Evolutionary conservation across 2,329 filamentous ascomycete genomes (phyloP), one percentile per base, ranked within the genome.

Genomic region (Epichloe typhina): DNA sequence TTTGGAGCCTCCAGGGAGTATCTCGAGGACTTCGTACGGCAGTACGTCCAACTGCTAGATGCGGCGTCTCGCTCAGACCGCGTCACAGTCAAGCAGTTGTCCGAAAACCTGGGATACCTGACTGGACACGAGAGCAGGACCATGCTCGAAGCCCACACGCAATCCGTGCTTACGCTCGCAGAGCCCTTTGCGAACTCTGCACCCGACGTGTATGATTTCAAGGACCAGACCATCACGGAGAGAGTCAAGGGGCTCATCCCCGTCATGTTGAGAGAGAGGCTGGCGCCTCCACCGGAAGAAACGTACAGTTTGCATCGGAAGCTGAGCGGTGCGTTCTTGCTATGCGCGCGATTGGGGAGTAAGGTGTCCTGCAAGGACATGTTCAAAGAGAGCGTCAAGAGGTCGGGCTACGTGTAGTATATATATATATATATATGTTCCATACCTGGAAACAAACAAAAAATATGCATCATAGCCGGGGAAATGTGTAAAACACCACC

Each of bases 241-340:
- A 78, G 94, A 43, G 91, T 98, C 52, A 83, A 90, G 61, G 78
- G 74, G 3, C 75, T 95, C 49, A 97, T 98, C 57, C 93, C 93
- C 15, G 72, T 95, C 49, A 98, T 98, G 93, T 75, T 98, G 45
- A 79, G 80, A 51, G 93, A 98, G 72, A 73, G 93, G 37, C 70
- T 98, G 19, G 82, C 88, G 15, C 91, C 93, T 23, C 93, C 94
- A 23, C 93, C 93, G 0, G 94, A 98, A 70, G 93, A 98, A 74
- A 98, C 93, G 49, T 98, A 98, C 64, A 91, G 85, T 64, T 69
- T 98, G 61, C 93, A 98, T 68, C 80, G 93, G 54, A 98, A 98
- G 71, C 71, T 98, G 50, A 95, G 89, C 65, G 93, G 93, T 0
- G 94, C 93, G 0, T 98, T 98, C 64, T 68, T 98, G 61, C 73